Base-by-base conservation (phyloP, 768 basidiomycete species). In the Tubosaeta sp. region DNA sequence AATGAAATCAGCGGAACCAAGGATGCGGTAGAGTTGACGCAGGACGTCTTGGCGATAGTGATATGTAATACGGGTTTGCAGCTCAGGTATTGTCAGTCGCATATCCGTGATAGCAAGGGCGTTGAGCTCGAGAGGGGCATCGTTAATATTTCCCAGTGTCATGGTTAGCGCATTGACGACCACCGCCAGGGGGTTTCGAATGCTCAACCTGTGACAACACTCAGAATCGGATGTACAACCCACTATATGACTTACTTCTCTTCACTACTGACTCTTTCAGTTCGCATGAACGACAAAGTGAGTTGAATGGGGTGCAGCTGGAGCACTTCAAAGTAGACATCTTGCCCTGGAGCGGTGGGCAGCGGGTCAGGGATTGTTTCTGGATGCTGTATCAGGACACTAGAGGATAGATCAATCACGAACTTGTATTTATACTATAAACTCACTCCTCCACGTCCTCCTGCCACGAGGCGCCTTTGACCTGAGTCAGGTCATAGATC, bases 1-100 rank as follows among this genome's bases (percentile, higher is more conserved):
- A 54, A 90, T 88, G 72, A 98, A 95, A 71, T 98, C 95, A 0
- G 95, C 97, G 6, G 95, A 97, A n/a, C 97, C 95, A 13, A 99
- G 78, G 41, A 99, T 90, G 34, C 97, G 86, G 69, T 98, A 98
- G 3, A 98, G 77, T 65, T 99, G 97, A 11, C 91, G 86, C 35
- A 95, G 76, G 50, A 97, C 81, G 62, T 97, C 94, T 69, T 97
- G 90, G 33, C 90, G 81, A 67, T 98, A 99, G 65, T 98, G 95
- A 54, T 95, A 86, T 37, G 84, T 74, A 53, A 98, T 86, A 32
- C 97, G 84, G 49, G 75, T 82, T 67, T 88, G 84, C 16, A 99
- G 76, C 54, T 95, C 90, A 8, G 92, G 86, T 50, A 88, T 71
- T 0, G 88, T 88, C 43, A 97, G 70, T 17, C 95, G 86, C 79